phyloP scores from a whole-genome alignment of 2,329 filamentous ascomycete genomes.

The Diaporthe nobilis region DNA sequence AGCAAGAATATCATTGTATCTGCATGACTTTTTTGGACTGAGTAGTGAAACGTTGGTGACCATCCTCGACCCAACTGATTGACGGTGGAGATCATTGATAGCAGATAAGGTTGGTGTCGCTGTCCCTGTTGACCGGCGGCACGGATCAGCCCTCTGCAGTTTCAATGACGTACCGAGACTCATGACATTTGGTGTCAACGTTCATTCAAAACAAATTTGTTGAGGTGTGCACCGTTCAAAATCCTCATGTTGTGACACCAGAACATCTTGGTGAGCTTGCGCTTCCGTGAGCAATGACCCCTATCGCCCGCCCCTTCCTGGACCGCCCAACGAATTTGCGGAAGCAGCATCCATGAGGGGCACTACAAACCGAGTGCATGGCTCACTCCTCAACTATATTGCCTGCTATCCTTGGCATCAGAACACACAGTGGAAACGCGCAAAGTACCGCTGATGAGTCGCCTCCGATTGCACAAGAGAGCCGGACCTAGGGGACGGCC shows the following conservation, averaged over 20 bases:
- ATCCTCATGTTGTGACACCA: background rate
- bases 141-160: slow-evolving; percentile 6
- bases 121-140: background rate
- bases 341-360: background rate
- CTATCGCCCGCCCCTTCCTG: background rate
- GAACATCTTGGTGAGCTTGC: background rate
- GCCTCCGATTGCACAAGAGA: background rate
- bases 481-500: background rate
- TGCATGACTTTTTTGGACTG: background rate
- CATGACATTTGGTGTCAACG: background rate
- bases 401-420: background rate
- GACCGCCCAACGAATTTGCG: background rate
- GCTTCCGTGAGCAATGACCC: background rate
- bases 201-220: background rate
- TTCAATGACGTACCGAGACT: slow-evolving; percentile 11
- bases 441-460: background rate
- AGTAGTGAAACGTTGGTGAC: background rate
- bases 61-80: background rate
- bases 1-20: background rate
- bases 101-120: slow-evolving; percentile 29
- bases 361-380: background rate
- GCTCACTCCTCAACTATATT: background rate
- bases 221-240: background rate
- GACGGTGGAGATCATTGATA: slow-evolving; percentile 15
- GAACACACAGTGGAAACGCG: background rate